phyloP scores from a whole-genome alignment of 345 rosid species.

The Linum usitatissimum region DNA sequence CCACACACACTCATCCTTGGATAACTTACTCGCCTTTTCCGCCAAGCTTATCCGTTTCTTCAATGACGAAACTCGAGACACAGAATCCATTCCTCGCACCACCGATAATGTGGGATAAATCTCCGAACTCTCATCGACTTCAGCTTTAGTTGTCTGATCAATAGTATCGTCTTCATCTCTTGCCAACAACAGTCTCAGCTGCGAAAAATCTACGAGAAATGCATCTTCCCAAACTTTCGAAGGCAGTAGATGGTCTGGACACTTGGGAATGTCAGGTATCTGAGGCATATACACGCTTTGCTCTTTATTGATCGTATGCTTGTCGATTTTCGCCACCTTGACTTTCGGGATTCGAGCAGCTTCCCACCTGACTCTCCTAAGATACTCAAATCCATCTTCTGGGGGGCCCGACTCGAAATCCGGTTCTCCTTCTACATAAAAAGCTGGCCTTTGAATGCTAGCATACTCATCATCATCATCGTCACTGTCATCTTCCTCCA shows the following conservation, averaged over 20 bases:
- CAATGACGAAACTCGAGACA: conserved; percentile 53
- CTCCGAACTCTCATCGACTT: conserved; percentile 12
- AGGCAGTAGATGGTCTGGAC: conserved; percentile 58
- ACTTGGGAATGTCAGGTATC: conserved; percentile 66
- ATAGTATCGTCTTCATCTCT: conserved; percentile 15
- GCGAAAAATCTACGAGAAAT: conserved; percentile 67
- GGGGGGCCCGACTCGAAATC: conserved; percentile 83
- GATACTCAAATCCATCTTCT: conserved; percentile 82
- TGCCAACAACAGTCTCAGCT: conserved; percentile 49
- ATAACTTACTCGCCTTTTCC: conserved; percentile 29
- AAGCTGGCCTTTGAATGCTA: conserved; percentile 79
- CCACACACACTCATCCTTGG: conserved; percentile 52
- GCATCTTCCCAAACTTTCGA: conserved; percentile 71
- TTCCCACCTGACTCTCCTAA: conserved; percentile 98
- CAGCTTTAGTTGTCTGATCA: conserved; percentile 5
- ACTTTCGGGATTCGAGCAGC: conserved; percentile 72
- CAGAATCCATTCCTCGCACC: conserved; percentile 54
- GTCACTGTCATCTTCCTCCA: conserved; percentile 54
- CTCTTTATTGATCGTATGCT: conserved; percentile 31
- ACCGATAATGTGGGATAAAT: conserved; percentile 35
- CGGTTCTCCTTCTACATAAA: conserved; percentile 74
- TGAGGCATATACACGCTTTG: conserved; percentile 85
- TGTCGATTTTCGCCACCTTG: conserved; percentile 50
- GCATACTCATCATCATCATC: conserved; percentile 45
- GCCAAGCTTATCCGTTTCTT: conserved; percentile 43